Evolutionary conservation across 2,329 filamentous ascomycete species (phyloP).

Genomic region (Fusarium citri): DNA sequence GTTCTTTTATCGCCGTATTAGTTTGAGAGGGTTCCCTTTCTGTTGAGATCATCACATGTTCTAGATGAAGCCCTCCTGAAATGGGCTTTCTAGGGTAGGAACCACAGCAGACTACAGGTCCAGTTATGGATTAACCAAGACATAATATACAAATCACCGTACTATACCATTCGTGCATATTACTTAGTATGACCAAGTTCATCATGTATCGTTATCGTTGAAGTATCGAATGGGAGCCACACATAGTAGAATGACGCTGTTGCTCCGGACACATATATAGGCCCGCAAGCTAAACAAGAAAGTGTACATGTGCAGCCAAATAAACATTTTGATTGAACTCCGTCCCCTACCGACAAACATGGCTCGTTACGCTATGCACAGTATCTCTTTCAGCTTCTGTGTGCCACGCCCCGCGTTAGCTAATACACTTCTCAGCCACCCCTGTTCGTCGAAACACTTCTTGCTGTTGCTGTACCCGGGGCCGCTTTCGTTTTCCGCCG

Average conservation of each 20-base stretch:
- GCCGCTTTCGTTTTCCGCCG: conserved; percentile 67
- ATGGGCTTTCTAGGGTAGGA: background rate
- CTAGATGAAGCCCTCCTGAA: no score
- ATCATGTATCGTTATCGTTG: background rate
- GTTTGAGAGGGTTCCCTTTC: background rate
- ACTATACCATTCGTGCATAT: background rate
- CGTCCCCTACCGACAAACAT: conserved; percentile 6
- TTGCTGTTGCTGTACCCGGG: conserved; percentile 39
- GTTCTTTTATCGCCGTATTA: background rate
- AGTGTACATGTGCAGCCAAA: background rate
- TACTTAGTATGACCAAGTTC: no score
- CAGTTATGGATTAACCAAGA: background rate
- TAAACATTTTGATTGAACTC: conserved; percentile 6
- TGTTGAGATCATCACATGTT: background rate
- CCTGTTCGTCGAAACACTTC: conserved; percentile 41
- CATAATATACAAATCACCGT: background rate
- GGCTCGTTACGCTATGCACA: conserved; percentile 12
- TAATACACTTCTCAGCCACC: conserved; percentile 33
- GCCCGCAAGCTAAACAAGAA: background rate
- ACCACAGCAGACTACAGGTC: background rate
- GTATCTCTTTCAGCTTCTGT: background rate
- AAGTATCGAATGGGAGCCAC: background rate
- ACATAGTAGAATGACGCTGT: background rate
- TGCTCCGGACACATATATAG: background rate
- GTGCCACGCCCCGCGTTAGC: conserved; percentile 14